These are phyloP conservation scores for Leccinum boreale DNA, from an alignment of 768 basidiomycete species.

Conservation along the genomic window DNA sequence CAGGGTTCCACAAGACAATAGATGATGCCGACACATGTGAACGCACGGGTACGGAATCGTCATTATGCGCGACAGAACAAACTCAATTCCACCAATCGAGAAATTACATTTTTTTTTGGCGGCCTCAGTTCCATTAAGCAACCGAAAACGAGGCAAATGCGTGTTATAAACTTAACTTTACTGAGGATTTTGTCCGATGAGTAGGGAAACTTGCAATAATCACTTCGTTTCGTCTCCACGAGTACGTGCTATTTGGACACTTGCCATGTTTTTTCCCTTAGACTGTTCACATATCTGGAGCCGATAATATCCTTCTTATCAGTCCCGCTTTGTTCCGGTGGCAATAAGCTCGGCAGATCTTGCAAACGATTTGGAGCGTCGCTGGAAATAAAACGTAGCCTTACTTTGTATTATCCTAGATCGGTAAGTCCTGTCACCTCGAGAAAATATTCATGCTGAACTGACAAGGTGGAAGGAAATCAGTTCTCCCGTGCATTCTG, in stretches of 20 bases:
- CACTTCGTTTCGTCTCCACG: background rate
- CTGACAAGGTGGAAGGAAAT: background rate
- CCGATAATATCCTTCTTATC: conserved; percentile 1
- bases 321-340: conserved; percentile 13
- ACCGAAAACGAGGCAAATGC: conserved; percentile 23
- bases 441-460: background rate
- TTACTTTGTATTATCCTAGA: background rate
- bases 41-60: background rate
- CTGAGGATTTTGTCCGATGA: background rate
- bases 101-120: background rate
- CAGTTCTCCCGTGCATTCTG: background rate
- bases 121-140: conserved; percentile 15
- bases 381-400: conserved; percentile 1
- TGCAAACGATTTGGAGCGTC: conserved; percentile 1
- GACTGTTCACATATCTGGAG: background rate
- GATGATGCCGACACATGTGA: background rate
- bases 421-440: background rate
- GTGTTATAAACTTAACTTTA: conserved; percentile 22
- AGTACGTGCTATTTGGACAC: background rate
- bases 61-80: background rate
- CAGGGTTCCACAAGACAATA: background rate
- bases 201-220: conserved; percentile 3
- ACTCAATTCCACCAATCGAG: background rate
- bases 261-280: background rate
- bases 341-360: conserved; percentile 15